Evolutionary conservation across 768 basidiomycete species (phyloP).

Genomic region (Leccinum subgranulosum): DNA sequence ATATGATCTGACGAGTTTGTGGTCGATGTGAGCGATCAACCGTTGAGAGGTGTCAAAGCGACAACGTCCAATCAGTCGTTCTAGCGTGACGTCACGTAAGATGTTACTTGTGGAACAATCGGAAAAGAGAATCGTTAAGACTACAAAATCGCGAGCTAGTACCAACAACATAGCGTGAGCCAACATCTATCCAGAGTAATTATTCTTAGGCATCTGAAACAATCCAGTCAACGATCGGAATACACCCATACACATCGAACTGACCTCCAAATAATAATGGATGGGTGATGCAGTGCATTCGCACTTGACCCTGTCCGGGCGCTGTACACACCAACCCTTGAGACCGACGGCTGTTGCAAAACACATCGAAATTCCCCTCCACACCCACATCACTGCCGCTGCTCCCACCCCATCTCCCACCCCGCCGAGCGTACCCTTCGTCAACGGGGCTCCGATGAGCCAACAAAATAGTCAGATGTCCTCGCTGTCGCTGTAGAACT

Average conservation of each 20-base stretch:
- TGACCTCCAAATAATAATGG: constrained; percentile 19
- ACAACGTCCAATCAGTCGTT: constrained; percentile 20
- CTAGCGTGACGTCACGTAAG: constrained; percentile 34
- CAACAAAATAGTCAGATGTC: constrained; percentile 83
- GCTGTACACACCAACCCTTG: constrained; percentile 1
- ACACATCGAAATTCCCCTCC: constrained; percentile 6
- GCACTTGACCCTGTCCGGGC: constrained; percentile 10
- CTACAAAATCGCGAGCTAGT: constrained; percentile 25
- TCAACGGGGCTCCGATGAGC: constrained; percentile 81
- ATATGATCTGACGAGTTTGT: background rate
- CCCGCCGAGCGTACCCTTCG: constrained; percentile 65
- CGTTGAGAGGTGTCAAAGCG: constrained; percentile 18
- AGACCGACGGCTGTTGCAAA: constrained; percentile 1
- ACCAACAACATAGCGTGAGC: constrained; percentile 14
- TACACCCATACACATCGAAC: background rate
- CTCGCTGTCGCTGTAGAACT: constrained; percentile 76
- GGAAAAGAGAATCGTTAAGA: constrained; percentile 17
- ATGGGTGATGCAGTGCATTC: constrained; percentile 4
- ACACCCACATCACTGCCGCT: constrained; percentile 3
- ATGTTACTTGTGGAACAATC: constrained; percentile 26
- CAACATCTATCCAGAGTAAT: constrained; percentile 14
- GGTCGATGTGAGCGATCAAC: constrained; percentile 11
- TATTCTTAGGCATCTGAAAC: constrained; percentile 7
- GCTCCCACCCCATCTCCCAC: constrained; percentile 35
- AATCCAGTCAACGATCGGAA: constrained; percentile 3